Evolutionary conservation across 2,329 filamentous ascomycete species (phyloP).

Genomic region (Arthrobotrys entomopaga): DNA sequence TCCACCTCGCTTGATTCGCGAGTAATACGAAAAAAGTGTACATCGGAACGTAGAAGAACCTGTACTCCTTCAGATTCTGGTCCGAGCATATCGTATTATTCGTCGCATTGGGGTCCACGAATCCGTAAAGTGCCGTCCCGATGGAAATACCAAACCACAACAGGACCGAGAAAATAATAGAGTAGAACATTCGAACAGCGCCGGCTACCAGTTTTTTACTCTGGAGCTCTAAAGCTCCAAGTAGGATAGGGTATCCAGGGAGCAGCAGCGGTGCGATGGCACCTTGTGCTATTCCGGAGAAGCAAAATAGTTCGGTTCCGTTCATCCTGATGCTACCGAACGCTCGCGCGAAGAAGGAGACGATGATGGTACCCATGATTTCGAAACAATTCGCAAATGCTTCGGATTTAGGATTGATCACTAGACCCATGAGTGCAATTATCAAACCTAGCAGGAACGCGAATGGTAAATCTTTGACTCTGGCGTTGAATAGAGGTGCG

Average conservation of each 20-base stretch:
- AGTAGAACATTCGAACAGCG: slow-evolving; percentile 78
- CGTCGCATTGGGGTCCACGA: slow-evolving; percentile 69
- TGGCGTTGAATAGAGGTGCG: slow-evolving; percentile 81
- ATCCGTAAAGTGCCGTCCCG: slow-evolving; percentile 72
- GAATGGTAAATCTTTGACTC: slow-evolving; percentile 80
- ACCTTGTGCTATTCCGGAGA: slow-evolving; percentile 76
- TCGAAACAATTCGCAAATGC: slow-evolving; percentile 76
- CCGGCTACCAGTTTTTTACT: slow-evolving; percentile 75
- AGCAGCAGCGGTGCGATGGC: slow-evolving; percentile 76
- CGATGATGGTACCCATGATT: slow-evolving; percentile 72
- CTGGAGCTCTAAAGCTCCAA: slow-evolving; percentile 73
- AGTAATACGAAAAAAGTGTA: slow-evolving; percentile 69
- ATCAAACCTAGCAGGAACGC: slow-evolving; percentile 79
- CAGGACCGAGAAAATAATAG: slow-evolving; percentile 77
- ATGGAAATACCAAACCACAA: slow-evolving; percentile 79
- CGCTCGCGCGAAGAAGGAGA: slow-evolving; percentile 75
- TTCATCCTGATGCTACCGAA: slow-evolving; percentile 71
- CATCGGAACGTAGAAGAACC: slow-evolving; percentile 77
- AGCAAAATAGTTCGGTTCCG: slow-evolving; percentile 73
- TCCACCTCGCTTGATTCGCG: slow-evolving; percentile 79
- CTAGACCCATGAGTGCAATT: slow-evolving; percentile 78
- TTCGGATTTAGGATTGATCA: slow-evolving; percentile 78
- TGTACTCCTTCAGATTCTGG: slow-evolving; percentile 67
- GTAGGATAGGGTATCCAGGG: slow-evolving; percentile 72
- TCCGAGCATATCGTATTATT: slow-evolving; percentile 65